A percentile compares a stretch with the other conserved stretches of the same genome.
Evolutionary conservation across 139 green algal genomes (phyloP).

Genomic region (Tetradesmus obliquus): DNA sequence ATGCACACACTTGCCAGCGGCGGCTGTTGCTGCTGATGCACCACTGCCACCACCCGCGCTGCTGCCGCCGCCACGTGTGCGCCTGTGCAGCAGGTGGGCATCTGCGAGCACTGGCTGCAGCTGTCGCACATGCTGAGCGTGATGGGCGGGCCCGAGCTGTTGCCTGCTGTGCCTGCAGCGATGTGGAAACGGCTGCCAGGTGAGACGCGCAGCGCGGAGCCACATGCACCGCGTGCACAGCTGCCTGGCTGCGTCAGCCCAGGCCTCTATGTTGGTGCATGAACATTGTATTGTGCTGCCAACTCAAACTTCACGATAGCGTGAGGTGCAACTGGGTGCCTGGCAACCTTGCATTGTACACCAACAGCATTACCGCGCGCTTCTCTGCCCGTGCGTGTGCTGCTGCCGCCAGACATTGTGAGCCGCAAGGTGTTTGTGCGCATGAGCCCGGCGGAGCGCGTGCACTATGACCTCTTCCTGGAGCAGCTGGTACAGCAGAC

Average conservation of each 20-base stretch:
- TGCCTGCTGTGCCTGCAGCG: slow-evolving; percentile 6
- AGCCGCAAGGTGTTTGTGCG: slow-evolving; percentile 36
- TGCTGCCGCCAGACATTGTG: slow-evolving; percentile 19
- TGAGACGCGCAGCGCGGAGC: not conserved
- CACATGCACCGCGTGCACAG: not conserved
- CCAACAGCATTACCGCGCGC: no score
- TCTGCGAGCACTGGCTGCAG: slow-evolving; percentile 43
- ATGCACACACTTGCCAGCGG: not conserved
- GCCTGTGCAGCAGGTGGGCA: slow-evolving; percentile 29
- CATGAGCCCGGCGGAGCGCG: slow-evolving; percentile 34
- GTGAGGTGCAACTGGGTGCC: no score
- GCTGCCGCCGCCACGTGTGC: not conserved
- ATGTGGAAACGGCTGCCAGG: slow-evolving; percentile 31
- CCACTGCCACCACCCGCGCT: not conserved
- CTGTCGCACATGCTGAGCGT: slow-evolving; percentile 28
- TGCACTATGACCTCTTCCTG: slow-evolving; percentile 13
- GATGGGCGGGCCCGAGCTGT: slow-evolving; percentile 5
- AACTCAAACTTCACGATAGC: no score
- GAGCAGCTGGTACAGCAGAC: not conserved
- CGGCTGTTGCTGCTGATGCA: slow-evolving; percentile 11
- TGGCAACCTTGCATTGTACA: no score
- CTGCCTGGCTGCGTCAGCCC: not conserved
- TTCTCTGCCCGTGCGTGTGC: no score
- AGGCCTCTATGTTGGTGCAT: not conserved
- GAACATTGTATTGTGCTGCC: not conserved